These are phyloP conservation scores for Leptographium lundbergii DNA, from an alignment of 2,329 filamentous ascomycete genomes.

Conservation along the genomic window DNA sequence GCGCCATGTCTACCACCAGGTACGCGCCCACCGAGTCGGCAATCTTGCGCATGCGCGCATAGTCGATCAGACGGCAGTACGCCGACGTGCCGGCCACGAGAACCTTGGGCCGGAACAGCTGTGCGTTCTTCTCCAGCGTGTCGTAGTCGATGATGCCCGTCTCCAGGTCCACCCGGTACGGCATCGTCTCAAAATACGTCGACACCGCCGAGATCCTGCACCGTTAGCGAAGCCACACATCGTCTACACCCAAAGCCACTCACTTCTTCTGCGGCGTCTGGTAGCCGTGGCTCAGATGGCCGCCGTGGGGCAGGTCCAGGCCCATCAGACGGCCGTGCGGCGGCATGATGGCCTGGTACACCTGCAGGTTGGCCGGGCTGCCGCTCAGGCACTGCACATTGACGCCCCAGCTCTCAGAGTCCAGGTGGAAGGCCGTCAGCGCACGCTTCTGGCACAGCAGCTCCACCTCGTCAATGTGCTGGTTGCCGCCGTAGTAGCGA, in stretches of 20 bases:
- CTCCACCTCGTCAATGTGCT: constrained; percentile 97
- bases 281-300: constrained; percentile 93
- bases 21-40: constrained; percentile 89
- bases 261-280: constrained; percentile 89
- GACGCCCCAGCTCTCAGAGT: constrained; percentile 88
- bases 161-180: constrained; percentile 78
- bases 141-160: constrained; percentile 98
- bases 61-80: constrained; percentile 97
- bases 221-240: neutral
- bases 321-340: constrained; percentile 96
- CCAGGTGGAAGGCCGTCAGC: constrained; percentile 78
- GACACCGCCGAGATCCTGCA: constrained; percentile 83
- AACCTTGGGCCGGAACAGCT: constrained; percentile 89
- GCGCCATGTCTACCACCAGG: constrained; percentile 94
- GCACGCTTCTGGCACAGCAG: constrained; percentile 89
- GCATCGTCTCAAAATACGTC: constrained; percentile 98
- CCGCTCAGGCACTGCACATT: constrained; percentile 93
- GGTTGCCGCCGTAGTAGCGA: constrained; percentile 97
- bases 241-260: constrained; percentile 20
- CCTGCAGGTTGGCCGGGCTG: constrained; percentile 92
- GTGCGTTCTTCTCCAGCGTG: constrained; percentile 75
- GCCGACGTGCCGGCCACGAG: constrained; percentile 94
- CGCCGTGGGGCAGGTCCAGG: constrained; percentile 85
- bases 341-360: constrained; percentile 95
- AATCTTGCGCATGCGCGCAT: constrained; percentile 89